Evolutionary conservation across 192 early-diverging fungal species (phyloP).

Genomic region (Funneliformis geosporum): DNA sequence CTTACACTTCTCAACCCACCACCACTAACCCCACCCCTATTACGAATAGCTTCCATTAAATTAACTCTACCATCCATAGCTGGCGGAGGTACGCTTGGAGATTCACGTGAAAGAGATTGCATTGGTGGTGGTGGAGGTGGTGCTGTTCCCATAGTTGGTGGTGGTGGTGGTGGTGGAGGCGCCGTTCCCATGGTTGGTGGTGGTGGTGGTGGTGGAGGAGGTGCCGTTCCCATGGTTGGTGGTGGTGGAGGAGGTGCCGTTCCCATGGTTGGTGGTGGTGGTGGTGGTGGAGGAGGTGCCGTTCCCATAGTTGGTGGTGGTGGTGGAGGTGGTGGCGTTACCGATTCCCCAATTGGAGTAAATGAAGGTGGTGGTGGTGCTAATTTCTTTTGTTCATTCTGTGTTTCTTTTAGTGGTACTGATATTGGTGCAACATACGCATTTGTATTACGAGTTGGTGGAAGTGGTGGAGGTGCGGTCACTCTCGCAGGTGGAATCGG

Average conservation of each 20-base stretch:
- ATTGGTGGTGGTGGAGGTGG: background rate
- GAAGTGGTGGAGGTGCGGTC: constrained; percentile 31
- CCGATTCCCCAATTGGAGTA: too few relatives aligned
- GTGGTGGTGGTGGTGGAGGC: constrained; percentile 31
- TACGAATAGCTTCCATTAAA: constrained; percentile 52
- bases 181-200: constrained; percentile 19
- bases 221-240: constrained; percentile 15
- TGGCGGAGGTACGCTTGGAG: constrained; percentile 30
- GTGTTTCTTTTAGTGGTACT: too few relatives aligned
- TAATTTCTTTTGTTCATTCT: too few relatives aligned
- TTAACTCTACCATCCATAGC: constrained; percentile 35
- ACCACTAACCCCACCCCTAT: constrained; percentile 46
- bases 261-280: constrained; percentile 21
- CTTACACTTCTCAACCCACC: constrained; percentile 11
- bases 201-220: constrained; percentile 38
- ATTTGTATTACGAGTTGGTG: constrained; percentile 25
- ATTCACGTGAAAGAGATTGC: background rate
- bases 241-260: constrained; percentile 40
- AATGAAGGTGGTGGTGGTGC: constrained; percentile 40
- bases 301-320: background rate
- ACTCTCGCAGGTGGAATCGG: constrained; percentile 42
- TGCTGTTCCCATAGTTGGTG: background rate
- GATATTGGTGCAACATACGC: constrained; percentile 21
- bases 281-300: background rate
- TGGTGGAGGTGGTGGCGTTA: background rate